Base-by-base conservation (phyloP, 768 basidiomycete species). In the Termitomyces sp. region DNA sequence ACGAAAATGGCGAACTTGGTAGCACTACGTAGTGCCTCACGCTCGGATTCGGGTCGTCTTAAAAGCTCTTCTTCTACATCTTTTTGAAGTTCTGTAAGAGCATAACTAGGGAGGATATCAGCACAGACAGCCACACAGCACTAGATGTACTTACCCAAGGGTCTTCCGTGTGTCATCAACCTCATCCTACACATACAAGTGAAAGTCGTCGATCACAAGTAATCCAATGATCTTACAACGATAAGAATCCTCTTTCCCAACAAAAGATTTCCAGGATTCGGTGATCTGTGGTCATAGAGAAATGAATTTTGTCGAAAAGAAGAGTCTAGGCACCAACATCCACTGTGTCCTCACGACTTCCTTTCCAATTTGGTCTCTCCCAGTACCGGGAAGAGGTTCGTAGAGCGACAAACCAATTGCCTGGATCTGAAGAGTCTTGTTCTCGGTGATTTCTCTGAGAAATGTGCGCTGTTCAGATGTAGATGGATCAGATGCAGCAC, bases 351-450 rank as follows among this genome's bases (percentile, higher is more conserved):
- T 83, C 64, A 97, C 77, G 62, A 99, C 92, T 69, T 97, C 87
- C 58, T 76, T 80, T 50, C 91, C 91, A 52, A 94, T 80, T 69
- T 87, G 82, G 64, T 93, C 85, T 30, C 72, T 84, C 1, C 84
- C 84, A 4, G 84, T 81, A 18, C 87, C 92, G 6, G 86, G 86
- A 18, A 98, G 78, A 28, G 90, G 84, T 70, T 99, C 97, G 65
- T 99, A 99, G 3, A 99, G 79, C 6, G 94, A 95, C 33, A 99
- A 83, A 2, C 97, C 95, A 62, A 99, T 98, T 5, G 97, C 96
- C 70, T 94, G 92, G 62, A 98, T 97, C 48, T 92, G 90, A 53
- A 98, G 85, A 57, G 90, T 87, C 64, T 83, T 84, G 65, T 90
- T 87, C 30, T 79, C 80, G 2, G 82, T 77, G 18, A 81, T 72